A percentile compares a stretch with the other conserved stretches of the same genome.
Conservation (phyloP, 1,284 basidiomycete genomes). For the Ustilago loliicola region DNA sequence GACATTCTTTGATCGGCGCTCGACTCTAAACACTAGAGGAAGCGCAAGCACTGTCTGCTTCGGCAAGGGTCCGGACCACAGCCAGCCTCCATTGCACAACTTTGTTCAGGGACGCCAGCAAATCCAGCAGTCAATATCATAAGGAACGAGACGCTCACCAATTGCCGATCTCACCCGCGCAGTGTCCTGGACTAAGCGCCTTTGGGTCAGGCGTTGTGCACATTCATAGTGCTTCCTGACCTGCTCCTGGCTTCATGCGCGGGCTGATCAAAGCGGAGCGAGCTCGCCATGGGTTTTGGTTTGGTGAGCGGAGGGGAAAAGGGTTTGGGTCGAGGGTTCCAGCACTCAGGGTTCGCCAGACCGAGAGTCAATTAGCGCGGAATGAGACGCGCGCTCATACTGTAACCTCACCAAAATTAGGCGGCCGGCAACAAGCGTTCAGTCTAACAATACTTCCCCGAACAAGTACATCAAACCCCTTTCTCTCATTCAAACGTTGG, state of each 20-base stretch:
- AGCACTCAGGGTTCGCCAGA: slow-evolving; percentile 1
- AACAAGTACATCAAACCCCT: no score
- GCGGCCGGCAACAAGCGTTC: neutral
- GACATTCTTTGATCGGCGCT: slow-evolving; percentile 3
- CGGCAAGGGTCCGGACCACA: neutral
- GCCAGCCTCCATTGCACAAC: neutral
- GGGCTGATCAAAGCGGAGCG: neutral
- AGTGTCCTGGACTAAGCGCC: neutral
- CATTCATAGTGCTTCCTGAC: neutral
- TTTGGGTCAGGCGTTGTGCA: neutral
- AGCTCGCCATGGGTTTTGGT: no score
- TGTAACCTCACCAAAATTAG: neutral
- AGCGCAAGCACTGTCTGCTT: neutral
- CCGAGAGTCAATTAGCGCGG: slow-evolving; percentile 7
- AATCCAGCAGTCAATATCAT: neutral
- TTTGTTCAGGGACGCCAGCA: neutral
- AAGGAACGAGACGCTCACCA: neutral
- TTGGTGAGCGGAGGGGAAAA: slow-evolving; percentile 5
- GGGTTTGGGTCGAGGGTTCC: slow-evolving; percentile 39
- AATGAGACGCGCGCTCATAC: slow-evolving; percentile 8
- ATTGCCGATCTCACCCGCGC: neutral
- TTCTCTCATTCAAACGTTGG: neutral
- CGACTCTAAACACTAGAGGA: neutral
- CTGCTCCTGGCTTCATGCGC: no score
- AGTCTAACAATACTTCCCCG: neutral